Percentiles rank a stretch among this genome's conserved stretches.
These are phyloP conservation scores for Talaromyces ruber DNA, from an alignment of 495 filamentous ascomycete genomes.

Conservation along the genomic window DNA sequence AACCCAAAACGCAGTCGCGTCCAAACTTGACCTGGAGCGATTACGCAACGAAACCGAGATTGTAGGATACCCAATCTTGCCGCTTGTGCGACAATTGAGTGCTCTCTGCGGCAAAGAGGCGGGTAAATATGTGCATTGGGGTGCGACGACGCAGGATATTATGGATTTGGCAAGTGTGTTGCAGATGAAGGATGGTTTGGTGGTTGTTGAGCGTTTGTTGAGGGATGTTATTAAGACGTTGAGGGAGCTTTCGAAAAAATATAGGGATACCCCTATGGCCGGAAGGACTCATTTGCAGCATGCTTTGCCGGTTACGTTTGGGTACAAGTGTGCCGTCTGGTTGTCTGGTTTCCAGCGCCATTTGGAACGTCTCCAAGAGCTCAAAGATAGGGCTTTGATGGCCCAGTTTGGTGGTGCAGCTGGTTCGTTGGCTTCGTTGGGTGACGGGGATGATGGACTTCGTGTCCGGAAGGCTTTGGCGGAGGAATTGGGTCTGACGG, in stretches of 20 bases:
- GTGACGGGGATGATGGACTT: constrained; percentile 22
- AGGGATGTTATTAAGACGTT: constrained; percentile 25
- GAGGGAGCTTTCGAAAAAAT: constrained; percentile 24
- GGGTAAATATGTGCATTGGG: constrained; percentile 46
- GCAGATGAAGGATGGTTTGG: constrained; percentile 39
- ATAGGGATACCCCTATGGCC: constrained; percentile 42
- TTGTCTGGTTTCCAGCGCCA: constrained; percentile 36
- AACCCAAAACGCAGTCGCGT: constrained; percentile 20
- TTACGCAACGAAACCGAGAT: constrained; percentile 40
- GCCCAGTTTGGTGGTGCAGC: constrained; percentile 42
- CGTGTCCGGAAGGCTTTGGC: constrained; percentile 31
- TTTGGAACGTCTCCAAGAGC: constrained; percentile 25
- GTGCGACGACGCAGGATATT: constrained; percentile 49
- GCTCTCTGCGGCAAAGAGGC: constrained; percentile 29
- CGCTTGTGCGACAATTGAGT: constrained; percentile 37
- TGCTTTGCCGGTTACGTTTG: constrained; percentile 40
- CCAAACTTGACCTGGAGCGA: constrained; percentile 29
- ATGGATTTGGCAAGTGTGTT: constrained; percentile 42
- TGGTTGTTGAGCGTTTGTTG: constrained; percentile 30
- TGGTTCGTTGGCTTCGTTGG: constrained; percentile 37
- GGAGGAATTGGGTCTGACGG: constrained; percentile 25
- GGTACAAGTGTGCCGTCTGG: constrained; percentile 39
- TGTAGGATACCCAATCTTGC: constrained; percentile 45
- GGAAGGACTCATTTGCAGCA: constrained; percentile 45
- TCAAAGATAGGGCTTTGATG: constrained; percentile 26